Percentiles rank a stretch among this genome's conserved stretches.
phyloP scores from a whole-genome alignment of 192 early-diverging fungal species.

The Powellomyces hirtus region DNA sequence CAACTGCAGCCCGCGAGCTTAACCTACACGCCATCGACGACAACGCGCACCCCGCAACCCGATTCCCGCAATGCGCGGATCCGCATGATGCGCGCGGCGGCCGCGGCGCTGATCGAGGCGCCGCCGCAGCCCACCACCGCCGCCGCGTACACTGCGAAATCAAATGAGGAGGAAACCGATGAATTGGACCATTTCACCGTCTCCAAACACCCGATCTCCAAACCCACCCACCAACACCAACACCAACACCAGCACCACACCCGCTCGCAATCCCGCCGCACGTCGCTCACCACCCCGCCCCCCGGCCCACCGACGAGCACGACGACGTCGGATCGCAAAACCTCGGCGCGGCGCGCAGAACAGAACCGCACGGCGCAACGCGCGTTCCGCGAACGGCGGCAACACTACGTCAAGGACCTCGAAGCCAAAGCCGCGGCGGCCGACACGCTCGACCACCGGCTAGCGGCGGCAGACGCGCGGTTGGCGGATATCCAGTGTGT shows the following conservation, averaged over 20 bases:
- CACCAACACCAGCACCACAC: not conserved
- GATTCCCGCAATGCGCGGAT: conserved; percentile 6
- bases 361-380: conserved; percentile 90
- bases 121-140: not conserved
- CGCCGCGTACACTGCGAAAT: not conserved
- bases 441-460: conserved; percentile 8
- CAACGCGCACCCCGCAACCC: conserved; percentile 1
- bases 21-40: not conserved
- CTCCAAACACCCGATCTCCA: not conserved
- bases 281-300: not conserved
- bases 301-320: not conserved
- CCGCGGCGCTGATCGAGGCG: not conserved
- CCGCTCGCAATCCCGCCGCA: not conserved
- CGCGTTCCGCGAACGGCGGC: conserved; percentile 84
- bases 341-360: conserved; percentile 70
- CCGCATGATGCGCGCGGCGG: conserved; percentile 1
- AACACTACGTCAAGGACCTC: conserved; percentile 75
- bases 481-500: conserved; percentile 16
- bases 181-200: not conserved
- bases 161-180: not conserved
- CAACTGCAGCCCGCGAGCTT: not conserved
- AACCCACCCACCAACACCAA: not conserved
- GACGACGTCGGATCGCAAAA: conserved; percentile 17
- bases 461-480: conserved; percentile 7
- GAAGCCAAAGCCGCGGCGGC: conserved; percentile 58